These are phyloP conservation scores for Hyaloperonospora brassicae DNA, from an alignment of 352 stramenopile species.

Conservation along the genomic window DNA sequence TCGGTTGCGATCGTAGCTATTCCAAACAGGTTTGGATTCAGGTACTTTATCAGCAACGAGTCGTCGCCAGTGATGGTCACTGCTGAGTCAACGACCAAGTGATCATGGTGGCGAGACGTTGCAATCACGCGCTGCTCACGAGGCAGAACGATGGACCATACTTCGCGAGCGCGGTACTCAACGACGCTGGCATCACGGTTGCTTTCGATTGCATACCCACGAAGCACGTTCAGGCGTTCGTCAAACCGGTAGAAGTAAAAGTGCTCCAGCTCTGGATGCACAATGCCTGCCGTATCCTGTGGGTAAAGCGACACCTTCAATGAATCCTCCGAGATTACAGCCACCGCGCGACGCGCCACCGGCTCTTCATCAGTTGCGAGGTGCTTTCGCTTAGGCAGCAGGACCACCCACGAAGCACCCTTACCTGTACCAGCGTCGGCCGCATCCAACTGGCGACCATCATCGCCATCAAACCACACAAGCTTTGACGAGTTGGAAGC, in stretches of 20 bases:
- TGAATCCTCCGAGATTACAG: conserved; percentile 42
- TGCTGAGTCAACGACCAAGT: conserved; percentile 59
- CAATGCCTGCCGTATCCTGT: conserved; percentile 27
- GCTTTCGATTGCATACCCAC: conserved; percentile 50
- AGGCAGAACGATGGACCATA: conserved; percentile 68
- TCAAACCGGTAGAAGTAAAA: conserved; percentile 84
- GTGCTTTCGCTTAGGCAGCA: conserved; percentile 72
- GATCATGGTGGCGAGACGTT: conserved; percentile 50
- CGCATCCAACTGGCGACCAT: conserved; percentile 41
- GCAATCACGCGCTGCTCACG: conserved; percentile 47
- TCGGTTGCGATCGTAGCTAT: conserved; percentile 80
- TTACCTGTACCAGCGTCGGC: conserved; percentile 14
- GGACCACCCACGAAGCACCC: conserved; percentile 44
- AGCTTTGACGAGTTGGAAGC: conserved; percentile 53
- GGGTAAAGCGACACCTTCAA: conserved; percentile 55
- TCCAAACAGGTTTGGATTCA: conserved; percentile 94
- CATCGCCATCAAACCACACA: conserved; percentile 65
- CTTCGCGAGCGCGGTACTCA: conserved; percentile 38
- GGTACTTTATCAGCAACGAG: conserved; percentile 95
- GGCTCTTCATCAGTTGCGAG: conserved; percentile 51
- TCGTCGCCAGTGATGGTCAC: conserved; percentile 90
- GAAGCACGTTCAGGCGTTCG: conserved; percentile 31
- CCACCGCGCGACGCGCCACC: conserved; percentile 45
- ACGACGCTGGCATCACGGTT: conserved; percentile 9
- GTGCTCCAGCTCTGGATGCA: conserved; percentile 50